Conservation (phyloP, 345 rosid genomes). For the sweet orange (Citrus sinensis) region DNA sequence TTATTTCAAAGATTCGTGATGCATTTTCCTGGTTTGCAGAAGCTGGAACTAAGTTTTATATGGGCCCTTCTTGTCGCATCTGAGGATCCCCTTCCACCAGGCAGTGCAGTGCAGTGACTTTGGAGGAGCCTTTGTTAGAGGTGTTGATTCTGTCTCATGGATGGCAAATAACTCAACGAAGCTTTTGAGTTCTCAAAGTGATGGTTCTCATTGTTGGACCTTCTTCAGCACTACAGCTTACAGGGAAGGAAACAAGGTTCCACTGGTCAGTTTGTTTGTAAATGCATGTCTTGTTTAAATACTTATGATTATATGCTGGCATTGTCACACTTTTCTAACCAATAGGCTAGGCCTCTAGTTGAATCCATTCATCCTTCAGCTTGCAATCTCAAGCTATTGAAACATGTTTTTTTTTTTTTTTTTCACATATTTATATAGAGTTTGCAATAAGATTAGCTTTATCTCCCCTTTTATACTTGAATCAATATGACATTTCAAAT, state of each 20-base stretch:
- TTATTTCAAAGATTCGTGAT: background rate
- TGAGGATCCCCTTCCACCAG: conserved; percentile 70
- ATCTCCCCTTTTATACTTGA: background rate
- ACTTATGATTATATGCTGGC: no score
- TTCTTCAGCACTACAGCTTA: conserved; percentile 49
- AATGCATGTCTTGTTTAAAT: no score
- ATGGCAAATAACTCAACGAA: conserved; percentile 80
- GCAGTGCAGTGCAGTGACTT: conserved; percentile 27
- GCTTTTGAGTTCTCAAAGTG: conserved; percentile 36
- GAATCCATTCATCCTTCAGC: conserved; percentile 15
- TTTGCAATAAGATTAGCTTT: background rate
- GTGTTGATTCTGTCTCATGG: conserved; percentile 83
- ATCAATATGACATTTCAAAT: background rate
- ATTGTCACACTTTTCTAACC: no score
- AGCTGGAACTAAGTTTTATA: conserved; percentile 71
- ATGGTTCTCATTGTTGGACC: conserved; percentile 72
- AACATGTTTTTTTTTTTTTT: background rate
- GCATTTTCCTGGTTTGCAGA: conserved; percentile 25
- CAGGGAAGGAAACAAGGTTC: conserved; percentile 31
- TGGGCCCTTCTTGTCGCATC: conserved; percentile 96
- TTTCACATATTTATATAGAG: background rate
- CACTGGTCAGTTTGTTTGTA: conserved; percentile 3
- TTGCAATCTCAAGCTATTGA: conserved; percentile 29
- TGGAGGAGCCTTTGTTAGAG: conserved; percentile 89
- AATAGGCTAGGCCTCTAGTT: no score